Evolutionary conservation across 2,329 filamentous ascomycete genomes (phyloP).

Genomic region (Xylariaceae sp.): DNA sequence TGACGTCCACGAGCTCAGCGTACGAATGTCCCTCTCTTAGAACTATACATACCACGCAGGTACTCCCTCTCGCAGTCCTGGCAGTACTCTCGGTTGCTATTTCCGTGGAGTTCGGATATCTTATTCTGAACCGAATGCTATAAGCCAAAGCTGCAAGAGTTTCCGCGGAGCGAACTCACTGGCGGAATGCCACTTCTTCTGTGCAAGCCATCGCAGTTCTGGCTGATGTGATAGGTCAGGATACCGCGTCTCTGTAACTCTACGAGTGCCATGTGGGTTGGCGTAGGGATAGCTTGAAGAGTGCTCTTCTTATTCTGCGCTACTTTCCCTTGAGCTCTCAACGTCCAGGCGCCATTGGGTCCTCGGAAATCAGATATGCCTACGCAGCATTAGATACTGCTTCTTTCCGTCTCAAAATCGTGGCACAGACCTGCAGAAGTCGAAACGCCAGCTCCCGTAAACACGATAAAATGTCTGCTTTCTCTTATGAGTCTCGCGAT

Average conservation of each 20-base stretch:
- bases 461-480: slow-evolving; percentile 44
- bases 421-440: slow-evolving; percentile 38
- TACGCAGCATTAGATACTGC: slow-evolving; percentile 13
- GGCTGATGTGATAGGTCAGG: slow-evolving; percentile 42
- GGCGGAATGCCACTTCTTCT: slow-evolving; percentile 43
- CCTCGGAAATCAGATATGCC: slow-evolving; percentile 47
- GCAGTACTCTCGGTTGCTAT: slow-evolving; percentile 44
- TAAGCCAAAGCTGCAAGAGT: neutral
- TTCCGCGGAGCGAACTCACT: slow-evolving; percentile 23
- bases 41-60: slow-evolving; percentile 33
- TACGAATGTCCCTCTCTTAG: neutral
- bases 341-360: slow-evolving; percentile 43
- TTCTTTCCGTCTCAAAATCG: neutral
- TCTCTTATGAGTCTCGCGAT: slow-evolving; percentile 36
- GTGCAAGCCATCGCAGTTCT: slow-evolving; percentile 44
- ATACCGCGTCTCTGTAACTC: slow-evolving; percentile 39
- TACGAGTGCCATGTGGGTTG: slow-evolving; percentile 44
- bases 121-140: slow-evolving; percentile 27
- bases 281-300: slow-evolving; percentile 42
- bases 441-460: slow-evolving; percentile 45
- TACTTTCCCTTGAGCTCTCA: slow-evolving; percentile 39
- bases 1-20: slow-evolving; percentile 14
- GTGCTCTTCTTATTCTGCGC: slow-evolving; percentile 32
- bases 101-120: slow-evolving; percentile 46
- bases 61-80: slow-evolving; percentile 43